Evolutionary conservation across 2,329 filamentous ascomycete species (phyloP), one percentile per base, ranked within the genome.

Genomic region (Lasiodiplodia hormozganensis): DNA sequence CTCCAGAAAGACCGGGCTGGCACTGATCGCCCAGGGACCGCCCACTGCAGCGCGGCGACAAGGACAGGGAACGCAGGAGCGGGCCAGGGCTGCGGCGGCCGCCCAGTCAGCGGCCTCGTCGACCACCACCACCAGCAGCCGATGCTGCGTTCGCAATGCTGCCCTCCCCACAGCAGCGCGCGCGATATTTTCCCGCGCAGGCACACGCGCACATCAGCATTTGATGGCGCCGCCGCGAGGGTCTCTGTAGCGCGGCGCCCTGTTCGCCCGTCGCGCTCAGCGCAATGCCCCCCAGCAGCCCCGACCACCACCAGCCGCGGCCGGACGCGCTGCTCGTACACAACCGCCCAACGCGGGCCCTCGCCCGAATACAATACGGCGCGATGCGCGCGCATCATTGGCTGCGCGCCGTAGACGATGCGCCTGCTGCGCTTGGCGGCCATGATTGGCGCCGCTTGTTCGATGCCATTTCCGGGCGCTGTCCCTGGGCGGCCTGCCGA

Each of bases 181-280:
- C 60, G 60, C 60, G 60, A 64, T 52, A 38, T 52, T 52, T 64
- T 25, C 28, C 31, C n/a, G 25, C 60, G 60, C 60, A 64, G 60
- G 60, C 60, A 64, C 60, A 52, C 40, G 23, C 60, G 60, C 60
- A 64, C 60, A 64, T 64, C 60, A 64, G 47, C 60, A 64, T 64
- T 64, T 64, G 60, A 64, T 64, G 60, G 60, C 60, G 31, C 47
- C 60, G 60, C 6, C 60, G 28, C 60, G 47, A 62, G 36, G 36
- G 40, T 62, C 58, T 43, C 60, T 64, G 60, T 64, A 64, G 60
- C 60, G 60, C 47, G 60, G 47, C 47, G 60, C 60, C 31, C 47
- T 52, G 60, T 38, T 64, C 60, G 60, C 43, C 4, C 11, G 25
- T 25, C 6, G 58, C 40, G 23, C 58, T 23, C 58, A 51, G 58